phyloP scores from a whole-genome alignment of 2,329 filamentous ascomycete species.

The Chaetomium globosum region DNA sequence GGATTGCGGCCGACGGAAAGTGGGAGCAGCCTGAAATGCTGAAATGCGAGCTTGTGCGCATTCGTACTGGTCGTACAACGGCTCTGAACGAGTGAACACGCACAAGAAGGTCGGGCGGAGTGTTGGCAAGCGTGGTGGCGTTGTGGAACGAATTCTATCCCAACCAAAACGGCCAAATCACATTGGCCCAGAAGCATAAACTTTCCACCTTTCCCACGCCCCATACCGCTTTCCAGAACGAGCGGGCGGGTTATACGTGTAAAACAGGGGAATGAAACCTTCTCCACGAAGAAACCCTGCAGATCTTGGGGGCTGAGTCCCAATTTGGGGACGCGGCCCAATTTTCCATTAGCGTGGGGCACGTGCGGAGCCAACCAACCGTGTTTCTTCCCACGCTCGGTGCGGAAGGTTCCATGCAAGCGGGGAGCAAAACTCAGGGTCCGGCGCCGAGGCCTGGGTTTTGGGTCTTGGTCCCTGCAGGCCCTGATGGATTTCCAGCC shows the following conservation, averaged over 20 bases:
- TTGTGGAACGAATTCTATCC: not conserved
- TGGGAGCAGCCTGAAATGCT: not conserved
- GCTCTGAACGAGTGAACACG: too few relatives aligned
- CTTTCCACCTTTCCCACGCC: not conserved
- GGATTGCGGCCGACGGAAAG: not conserved
- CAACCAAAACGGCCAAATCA: not conserved
- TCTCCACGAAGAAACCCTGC: not conserved
- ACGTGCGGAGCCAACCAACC: not conserved
- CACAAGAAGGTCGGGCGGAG: not conserved
- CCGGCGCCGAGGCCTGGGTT: not conserved
- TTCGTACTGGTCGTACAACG: not conserved
- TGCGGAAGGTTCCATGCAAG: not conserved
- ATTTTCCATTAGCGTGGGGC: not conserved
- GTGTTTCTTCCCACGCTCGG: not conserved
- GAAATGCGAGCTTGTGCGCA: not conserved
- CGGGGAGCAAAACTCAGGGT: not conserved
- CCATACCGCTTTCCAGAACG: not conserved
- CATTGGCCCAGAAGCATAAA: not conserved
- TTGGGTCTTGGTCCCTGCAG: not conserved
- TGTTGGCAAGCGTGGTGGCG: not conserved
- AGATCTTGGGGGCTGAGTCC: not conserved
- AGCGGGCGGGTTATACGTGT: not conserved
- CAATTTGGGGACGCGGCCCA: not conserved
- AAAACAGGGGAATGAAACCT: constrained; percentile 1
- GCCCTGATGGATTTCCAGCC: not conserved